Percentiles rank a stretch among this genome's conserved stretches.
These are phyloP conservation scores for Chaetomium olivaceum DNA, from an alignment of 2,329 filamentous ascomycete genomes.

Conservation along the genomic window DNA sequence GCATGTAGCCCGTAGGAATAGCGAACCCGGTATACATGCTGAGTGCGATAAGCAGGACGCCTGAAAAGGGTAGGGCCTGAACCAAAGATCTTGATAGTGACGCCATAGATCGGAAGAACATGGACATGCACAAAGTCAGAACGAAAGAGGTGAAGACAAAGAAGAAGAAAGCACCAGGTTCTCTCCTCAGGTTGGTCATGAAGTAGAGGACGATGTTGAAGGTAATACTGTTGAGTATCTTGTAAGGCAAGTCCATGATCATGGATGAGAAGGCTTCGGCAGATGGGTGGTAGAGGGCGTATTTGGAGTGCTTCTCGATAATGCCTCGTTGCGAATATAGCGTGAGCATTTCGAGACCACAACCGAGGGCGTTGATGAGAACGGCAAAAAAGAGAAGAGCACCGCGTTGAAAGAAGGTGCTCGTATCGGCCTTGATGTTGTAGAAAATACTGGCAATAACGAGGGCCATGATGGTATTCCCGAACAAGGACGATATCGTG, in stretches of 20 bases:
- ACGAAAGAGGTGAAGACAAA: conserved; percentile 79
- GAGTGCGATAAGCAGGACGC: conserved; percentile 63
- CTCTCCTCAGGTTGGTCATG: conserved; percentile 76
- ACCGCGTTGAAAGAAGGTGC: conserved; percentile 76
- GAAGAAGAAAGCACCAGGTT: conserved; percentile 78
- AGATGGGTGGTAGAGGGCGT: conserved; percentile 86
- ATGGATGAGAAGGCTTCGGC: conserved; percentile 84
- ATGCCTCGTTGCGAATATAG: conserved; percentile 88
- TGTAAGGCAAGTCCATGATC: conserved; percentile 83
- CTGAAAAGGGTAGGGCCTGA: conserved; percentile 62
- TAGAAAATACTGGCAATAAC: conserved; percentile 81
- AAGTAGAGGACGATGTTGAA: conserved; percentile 87
- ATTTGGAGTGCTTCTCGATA: conserved; percentile 84
- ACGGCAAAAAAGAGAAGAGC: conserved; percentile 85
- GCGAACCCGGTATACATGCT: conserved; percentile 73
- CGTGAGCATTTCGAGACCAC: conserved; percentile 79
- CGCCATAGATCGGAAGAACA: conserved; percentile 82
- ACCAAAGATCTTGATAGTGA: conserved; percentile 70
- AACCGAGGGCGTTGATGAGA: conserved; percentile 80
- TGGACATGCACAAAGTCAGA: conserved; percentile 78
- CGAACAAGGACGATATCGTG: conserved; percentile 66
- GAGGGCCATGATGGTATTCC: conserved; percentile 73
- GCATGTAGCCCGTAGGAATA: conserved; percentile 67
- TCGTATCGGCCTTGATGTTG: conserved; percentile 65
- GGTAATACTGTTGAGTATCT: conserved; percentile 68